Evolutionary conservation across 306 rosid genomes (phyloP).

Genomic region (Quercus mongolica): DNA sequence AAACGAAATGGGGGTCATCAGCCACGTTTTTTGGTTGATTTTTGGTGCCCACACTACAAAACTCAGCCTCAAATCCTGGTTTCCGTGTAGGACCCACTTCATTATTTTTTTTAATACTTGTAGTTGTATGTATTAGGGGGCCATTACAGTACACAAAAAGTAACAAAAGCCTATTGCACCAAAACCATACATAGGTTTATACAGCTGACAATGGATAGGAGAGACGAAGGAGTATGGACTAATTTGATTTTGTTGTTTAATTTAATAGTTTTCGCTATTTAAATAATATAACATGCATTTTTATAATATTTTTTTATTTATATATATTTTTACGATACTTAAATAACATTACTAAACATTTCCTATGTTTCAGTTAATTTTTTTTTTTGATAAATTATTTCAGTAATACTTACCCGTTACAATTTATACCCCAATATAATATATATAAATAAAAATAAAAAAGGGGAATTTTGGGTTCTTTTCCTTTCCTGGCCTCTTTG

Average conservation of each 20-base stretch:
- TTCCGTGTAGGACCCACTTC: constrained; percentile 23
- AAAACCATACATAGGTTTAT: constrained; percentile 10
- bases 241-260: too few relatives aligned
- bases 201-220: not conserved
- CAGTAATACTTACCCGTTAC: too few relatives aligned
- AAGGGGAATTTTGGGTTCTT: too few relatives aligned
- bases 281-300: too few relatives aligned
- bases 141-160: not conserved
- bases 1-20: constrained; percentile 17
- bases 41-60: not conserved
- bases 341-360: too few relatives aligned
- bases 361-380: too few relatives aligned
- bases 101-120: not conserved
- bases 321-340: accelerated
- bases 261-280: too few relatives aligned
- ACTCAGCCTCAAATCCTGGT: constrained; percentile 14
- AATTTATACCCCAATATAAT: too few relatives aligned
- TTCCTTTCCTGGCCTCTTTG: too few relatives aligned
- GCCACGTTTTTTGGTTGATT: constrained; percentile 43
- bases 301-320: too few relatives aligned
- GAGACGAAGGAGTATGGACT: too few relatives aligned
- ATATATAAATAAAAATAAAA: not conserved
- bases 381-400: too few relatives aligned
- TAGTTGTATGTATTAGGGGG: not conserved
- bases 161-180: not conserved